Base-by-base conservation (phyloP, 2,329 filamentous ascomycete genomes). In the Cladosporium cucumerinum region DNA sequence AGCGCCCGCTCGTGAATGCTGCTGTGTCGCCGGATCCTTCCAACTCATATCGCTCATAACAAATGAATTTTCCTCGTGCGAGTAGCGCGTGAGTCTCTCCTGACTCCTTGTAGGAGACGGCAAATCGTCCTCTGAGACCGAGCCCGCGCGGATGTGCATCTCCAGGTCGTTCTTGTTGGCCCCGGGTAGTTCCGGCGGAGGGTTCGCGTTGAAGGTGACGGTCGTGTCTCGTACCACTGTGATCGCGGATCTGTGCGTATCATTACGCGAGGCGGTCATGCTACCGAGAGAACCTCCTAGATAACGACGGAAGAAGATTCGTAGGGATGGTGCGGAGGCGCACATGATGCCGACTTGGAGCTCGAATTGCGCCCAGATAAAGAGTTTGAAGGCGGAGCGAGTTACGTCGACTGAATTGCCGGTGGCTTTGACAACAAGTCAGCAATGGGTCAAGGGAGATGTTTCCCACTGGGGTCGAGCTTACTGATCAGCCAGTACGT, bases 401-500 rank as follows among this genome's bases (percentile, higher is more conserved):
- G 48, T 65, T n/a, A 62, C 34, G 57, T 58, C 30, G 10, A 26
- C 12, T 7, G 61, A 16, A 63, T 39, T 64, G 62, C 69, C 18
- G 73, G 66, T 46, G 36, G 70, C 66, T 67, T 67, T 21, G 12
- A 26, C 25, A 21, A 28, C 3, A 25, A 23, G 59, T 61, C 12
- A 61, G 59, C 46, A 52, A 66, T 68, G 70, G 12, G 5, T 3
- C 1, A 26, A 28, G 12, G 6, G 16, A 16, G 14, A 16, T 6
- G 54, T 36, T 12, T 18, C 7, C 26, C 4, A 25, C 0, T 11
- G 21, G 11, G 21, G 5, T n/a, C 5, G 4, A 11, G 28, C 67
- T 57, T 63, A 70, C 68, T 48, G 28, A 66, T 69, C 7, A 78
- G 74, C 57, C 76, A 78, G 61, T 77, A 77, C 0, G 77, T 74